phyloP scores from a whole-genome alignment of 148 eudicot genomes.

The Simmondsia chinensis region DNA sequence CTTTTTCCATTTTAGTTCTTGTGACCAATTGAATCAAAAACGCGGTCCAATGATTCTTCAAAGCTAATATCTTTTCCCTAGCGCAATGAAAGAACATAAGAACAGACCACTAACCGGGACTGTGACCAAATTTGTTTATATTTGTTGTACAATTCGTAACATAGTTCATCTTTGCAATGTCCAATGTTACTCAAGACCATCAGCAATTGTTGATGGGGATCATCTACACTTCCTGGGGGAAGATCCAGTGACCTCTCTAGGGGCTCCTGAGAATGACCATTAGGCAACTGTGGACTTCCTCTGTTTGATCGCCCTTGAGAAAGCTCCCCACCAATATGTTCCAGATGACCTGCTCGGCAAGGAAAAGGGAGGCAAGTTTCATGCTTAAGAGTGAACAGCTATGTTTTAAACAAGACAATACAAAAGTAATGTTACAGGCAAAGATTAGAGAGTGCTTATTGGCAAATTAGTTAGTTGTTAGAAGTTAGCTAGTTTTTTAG shows the following conservation, averaged over 20 bases:
- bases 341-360: constrained; percentile 72
- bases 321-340: constrained; percentile 64
- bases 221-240: constrained; percentile 62
- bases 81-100: too few relatives aligned
- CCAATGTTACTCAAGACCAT: constrained; percentile 98
- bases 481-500: too few relatives aligned
- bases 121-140: constrained; percentile 74
- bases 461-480: too few relatives aligned
- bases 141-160: constrained; percentile 67
- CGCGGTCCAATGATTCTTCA: too few relatives aligned
- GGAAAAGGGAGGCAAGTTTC: not conserved
- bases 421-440: too few relatives aligned
- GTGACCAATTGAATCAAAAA: too few relatives aligned
- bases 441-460: too few relatives aligned
- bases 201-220: constrained; percentile 72
- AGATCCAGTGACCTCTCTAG: constrained; percentile 44
- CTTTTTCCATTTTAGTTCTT: too few relatives aligned
- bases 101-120: constrained; percentile 34
- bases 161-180: constrained; percentile 89
- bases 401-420: too few relatives aligned
- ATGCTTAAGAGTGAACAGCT: not conserved
- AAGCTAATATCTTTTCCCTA: too few relatives aligned
- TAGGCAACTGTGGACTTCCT: constrained; percentile 44
- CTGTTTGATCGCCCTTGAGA: constrained; percentile 42
- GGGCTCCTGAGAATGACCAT: constrained; percentile 48